Conservation (phyloP, 371 early-diverging fungal species). For the Sporodiniella umbellata region DNA sequence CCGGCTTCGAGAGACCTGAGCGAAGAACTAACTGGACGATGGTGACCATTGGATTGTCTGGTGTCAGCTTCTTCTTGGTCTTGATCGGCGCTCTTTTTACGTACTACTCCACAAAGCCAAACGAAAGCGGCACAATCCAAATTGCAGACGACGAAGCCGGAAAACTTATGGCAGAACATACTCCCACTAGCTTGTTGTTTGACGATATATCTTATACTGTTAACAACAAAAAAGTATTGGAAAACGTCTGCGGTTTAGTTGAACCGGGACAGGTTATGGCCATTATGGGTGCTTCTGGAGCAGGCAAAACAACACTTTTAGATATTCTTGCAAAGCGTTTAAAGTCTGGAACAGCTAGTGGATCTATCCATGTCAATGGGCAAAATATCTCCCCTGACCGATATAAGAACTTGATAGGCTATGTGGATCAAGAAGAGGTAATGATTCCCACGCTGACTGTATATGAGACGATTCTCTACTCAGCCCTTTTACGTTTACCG, state of each 20-base stretch:
- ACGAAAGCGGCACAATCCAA: slow-evolving; percentile 29
- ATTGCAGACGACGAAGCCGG: slow-evolving; percentile 60
- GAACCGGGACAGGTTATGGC: slow-evolving; percentile 81
- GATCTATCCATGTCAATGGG: slow-evolving; percentile 67
- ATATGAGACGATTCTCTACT: slow-evolving; percentile 76
- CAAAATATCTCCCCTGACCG: slow-evolving; percentile 47
- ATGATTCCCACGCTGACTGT: slow-evolving; percentile 83
- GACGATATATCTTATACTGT: slow-evolving; percentile 60
- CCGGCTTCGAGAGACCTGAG: slow-evolving; percentile 64
- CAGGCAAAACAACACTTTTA: slow-evolving; percentile 69
- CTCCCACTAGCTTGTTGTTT: slow-evolving; percentile 67
- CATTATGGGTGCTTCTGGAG: slow-evolving; percentile 81
- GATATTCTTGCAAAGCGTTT: slow-evolving; percentile 74
- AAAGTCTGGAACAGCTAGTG: slow-evolving; percentile 57
- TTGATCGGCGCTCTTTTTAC: slow-evolving; percentile 37
- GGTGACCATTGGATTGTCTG: slow-evolving; percentile 58
- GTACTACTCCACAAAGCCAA: slow-evolving; percentile 38
- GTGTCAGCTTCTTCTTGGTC: slow-evolving; percentile 58
- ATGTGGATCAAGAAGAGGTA: slow-evolving; percentile 86
- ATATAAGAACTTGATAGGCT: slow-evolving; percentile 70
- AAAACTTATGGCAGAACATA: slow-evolving; percentile 72
- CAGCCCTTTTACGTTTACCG: slow-evolving; percentile 77
- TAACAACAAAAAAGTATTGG: slow-evolving; percentile 46
- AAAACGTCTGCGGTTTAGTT: slow-evolving; percentile 67
- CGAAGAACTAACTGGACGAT: slow-evolving; percentile 58